Conservation (phyloP, 2,329 filamentous ascomycete species). For the Hortaea werneckii region DNA sequence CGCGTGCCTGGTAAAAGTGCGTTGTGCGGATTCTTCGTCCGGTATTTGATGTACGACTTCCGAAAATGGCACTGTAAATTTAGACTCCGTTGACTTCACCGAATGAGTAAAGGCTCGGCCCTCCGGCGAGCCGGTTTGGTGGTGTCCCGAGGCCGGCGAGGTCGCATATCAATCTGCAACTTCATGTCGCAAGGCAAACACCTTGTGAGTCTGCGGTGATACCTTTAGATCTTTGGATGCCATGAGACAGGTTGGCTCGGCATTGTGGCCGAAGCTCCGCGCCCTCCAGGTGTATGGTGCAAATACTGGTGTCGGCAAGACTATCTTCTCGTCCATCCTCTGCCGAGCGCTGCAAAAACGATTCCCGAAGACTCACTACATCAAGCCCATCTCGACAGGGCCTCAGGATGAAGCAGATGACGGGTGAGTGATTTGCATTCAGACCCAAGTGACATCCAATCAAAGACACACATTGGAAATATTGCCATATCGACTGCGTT, state of each 20-base stretch:
- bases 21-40: too few relatives aligned
- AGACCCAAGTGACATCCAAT: neutral
- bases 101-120: constrained; percentile 1
- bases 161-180: constrained; percentile 2
- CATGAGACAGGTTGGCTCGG: constrained; percentile 45
- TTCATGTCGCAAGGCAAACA: too few relatives aligned
- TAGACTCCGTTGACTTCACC: constrained; percentile 1
- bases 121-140: neutral
- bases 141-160: neutral
- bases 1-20: too few relatives aligned
- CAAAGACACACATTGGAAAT: too few relatives aligned
- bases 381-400: constrained; percentile 78
- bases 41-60: neutral
- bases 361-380: constrained; percentile 48
- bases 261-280: constrained; percentile 59
- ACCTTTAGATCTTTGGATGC: neutral
- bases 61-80: neutral
- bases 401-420: constrained; percentile 60
- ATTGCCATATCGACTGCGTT: neutral
- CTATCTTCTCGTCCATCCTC: constrained; percentile 64
- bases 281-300: constrained; percentile 71
- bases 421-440: constrained; percentile 35
- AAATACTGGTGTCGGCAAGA: constrained; percentile 80
- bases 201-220: too few relatives aligned
- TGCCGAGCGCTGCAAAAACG: constrained; percentile 49